Percentiles rank a stretch among this genome's conserved stretches.
Evolutionary conservation across 352 stramenopile genomes (phyloP).

Genomic region (Globisporangium megalacanthum): DNA sequence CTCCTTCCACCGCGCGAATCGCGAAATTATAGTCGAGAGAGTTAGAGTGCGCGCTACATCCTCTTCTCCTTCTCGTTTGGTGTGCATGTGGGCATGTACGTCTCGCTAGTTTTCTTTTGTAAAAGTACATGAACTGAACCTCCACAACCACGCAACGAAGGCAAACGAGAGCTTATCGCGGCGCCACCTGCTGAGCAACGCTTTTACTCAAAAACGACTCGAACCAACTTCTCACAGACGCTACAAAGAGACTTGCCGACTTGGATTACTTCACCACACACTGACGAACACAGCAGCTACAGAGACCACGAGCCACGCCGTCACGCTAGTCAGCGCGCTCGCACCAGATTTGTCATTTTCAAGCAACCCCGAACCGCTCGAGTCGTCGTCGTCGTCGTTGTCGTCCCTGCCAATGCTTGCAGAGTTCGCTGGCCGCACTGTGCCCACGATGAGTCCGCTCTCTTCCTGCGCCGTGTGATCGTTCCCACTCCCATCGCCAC

Average conservation of each 20-base stretch:
- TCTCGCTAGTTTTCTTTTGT: too few relatives aligned
- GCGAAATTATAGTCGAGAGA: too few relatives aligned
- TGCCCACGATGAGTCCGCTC: constrained; percentile 15
- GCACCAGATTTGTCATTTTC: constrained; percentile 7
- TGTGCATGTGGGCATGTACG: too few relatives aligned
- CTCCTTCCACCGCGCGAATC: too few relatives aligned
- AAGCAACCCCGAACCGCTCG: background rate
- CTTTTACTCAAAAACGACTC: background rate
- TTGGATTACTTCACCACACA: background rate
- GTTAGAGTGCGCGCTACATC: too few relatives aligned
- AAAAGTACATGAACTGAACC: too few relatives aligned
- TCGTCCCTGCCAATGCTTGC: constrained; percentile 5
- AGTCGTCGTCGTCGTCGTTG: background rate
- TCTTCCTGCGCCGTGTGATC: background rate
- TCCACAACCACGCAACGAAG: too few relatives aligned
- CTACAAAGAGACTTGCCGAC: background rate
- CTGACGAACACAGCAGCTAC: background rate
- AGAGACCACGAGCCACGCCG: background rate
- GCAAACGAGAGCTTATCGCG: too few relatives aligned
- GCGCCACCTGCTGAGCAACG: background rate
- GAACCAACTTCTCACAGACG: background rate
- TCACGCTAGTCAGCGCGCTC: background rate
- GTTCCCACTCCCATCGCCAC: background rate
- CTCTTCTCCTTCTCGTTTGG: too few relatives aligned
- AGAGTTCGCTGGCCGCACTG: constrained; percentile 13